Percentiles rank a stretch among this genome's conserved stretches.
Evolutionary conservation across 306 rosid genomes (phyloP).

Genomic region (Vicia sativa): DNA sequence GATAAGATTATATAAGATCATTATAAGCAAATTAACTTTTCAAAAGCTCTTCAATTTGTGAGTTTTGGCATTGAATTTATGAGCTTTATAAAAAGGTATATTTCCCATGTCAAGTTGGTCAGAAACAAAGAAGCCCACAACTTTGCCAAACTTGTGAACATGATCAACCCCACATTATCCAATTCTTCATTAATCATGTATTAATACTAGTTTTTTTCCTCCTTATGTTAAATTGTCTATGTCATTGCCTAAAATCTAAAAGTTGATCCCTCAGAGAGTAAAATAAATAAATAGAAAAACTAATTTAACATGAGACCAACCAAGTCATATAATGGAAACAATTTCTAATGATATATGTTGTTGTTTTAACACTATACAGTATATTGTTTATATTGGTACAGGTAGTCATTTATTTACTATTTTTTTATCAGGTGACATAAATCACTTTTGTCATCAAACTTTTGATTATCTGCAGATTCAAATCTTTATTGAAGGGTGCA

Average conservation of each 20-base stretch:
- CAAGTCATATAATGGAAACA: conserved; percentile 20
- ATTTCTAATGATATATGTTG: not conserved
- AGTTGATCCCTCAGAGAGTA: not conserved
- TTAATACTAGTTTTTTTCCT: not conserved
- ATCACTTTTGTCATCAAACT: conserved; percentile 33
- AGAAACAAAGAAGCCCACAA: conserved; percentile 5
- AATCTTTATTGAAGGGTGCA: not conserved
- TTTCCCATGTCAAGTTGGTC: not conserved
- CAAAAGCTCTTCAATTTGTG: conserved; percentile 3
- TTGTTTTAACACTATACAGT: not conserved
- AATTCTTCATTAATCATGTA: not conserved
- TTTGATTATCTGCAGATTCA: conserved; percentile 29
- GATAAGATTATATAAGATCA: conserved; percentile 39
- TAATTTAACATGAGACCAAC: not conserved
- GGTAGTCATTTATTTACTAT: not conserved
- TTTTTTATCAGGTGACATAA: conserved; percentile 24
- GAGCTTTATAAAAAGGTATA: conserved; percentile 36
- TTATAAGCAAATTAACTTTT: conserved; percentile 13
- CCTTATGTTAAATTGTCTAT: not conserved
- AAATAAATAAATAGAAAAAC: not conserved
- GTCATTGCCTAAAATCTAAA: not conserved
- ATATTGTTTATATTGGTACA: not conserved
- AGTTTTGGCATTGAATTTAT: conserved; percentile 4
- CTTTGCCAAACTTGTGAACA: not conserved
- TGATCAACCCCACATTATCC: conserved; percentile 15